Percentiles rank a stretch among this genome's conserved stretches.
phyloP scores from a whole-genome alignment of 257 asterid species.

The Nemophila menziesii region DNA sequence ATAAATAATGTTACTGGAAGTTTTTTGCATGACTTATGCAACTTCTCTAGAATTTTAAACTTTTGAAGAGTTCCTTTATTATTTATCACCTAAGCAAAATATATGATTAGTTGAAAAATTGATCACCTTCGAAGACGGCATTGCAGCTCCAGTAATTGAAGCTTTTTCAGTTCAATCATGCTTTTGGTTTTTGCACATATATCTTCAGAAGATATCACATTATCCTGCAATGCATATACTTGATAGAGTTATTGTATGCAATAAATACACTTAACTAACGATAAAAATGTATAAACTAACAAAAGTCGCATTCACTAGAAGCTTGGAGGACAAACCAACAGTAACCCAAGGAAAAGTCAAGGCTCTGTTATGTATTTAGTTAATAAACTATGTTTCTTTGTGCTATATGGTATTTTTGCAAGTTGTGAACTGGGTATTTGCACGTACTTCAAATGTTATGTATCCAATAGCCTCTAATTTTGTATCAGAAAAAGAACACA shows the following conservation, averaged over 20 bases:
- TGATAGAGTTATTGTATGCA: neutral
- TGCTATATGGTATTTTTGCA: neutral
- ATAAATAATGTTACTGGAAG: neutral
- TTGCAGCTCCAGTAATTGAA: conserved; percentile 91
- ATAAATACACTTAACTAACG: neutral
- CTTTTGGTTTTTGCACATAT: conserved; percentile 89
- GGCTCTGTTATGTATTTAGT: neutral
- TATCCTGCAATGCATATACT: conserved; percentile 40
- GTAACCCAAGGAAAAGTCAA: neutral
- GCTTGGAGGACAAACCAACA: neutral
- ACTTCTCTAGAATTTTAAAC: neutral
- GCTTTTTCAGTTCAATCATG: conserved; percentile 92
- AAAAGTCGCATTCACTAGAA: neutral
- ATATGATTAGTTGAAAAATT: neutral
- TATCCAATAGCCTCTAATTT: too few relatives aligned
- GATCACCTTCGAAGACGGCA: conserved; percentile 76
- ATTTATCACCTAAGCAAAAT: neutral
- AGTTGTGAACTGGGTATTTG: neutral
- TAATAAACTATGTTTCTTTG: neutral
- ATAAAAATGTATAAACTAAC: neutral
- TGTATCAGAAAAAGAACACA: too few relatives aligned
- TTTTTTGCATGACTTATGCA: neutral
- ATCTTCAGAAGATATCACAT: conserved; percentile 85
- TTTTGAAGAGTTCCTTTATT: neutral
- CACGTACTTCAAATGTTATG: too few relatives aligned